A percentile compares a stretch with the other conserved stretches of the same genome.
phyloP scores from a whole-genome alignment of 495 filamentous ascomycete genomes.

The Penicillium bialowiezense region DNA sequence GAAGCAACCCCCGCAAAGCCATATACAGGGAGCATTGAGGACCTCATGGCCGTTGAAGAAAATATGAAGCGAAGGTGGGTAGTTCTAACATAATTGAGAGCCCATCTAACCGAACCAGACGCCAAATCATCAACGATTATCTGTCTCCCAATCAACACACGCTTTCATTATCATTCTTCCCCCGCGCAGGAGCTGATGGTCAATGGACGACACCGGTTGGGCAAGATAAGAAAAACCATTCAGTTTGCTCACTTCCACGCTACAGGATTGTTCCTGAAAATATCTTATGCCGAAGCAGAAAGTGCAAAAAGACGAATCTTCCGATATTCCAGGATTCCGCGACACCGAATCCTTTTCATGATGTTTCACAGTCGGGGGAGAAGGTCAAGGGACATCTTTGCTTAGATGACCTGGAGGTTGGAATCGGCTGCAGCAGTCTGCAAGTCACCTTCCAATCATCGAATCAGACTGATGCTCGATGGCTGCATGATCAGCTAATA shows the following conservation, averaged over 20 bases:
- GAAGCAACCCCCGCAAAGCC: constrained; percentile 11
- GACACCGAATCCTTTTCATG: neutral
- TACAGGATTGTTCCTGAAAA: neutral
- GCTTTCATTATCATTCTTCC: neutral
- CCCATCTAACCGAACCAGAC: neutral
- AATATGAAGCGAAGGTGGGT: constrained; percentile 6
- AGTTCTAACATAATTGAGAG: neutral
- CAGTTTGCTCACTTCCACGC: neutral
- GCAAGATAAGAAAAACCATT: neutral
- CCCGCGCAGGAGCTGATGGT: neutral
- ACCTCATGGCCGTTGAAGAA: neutral
- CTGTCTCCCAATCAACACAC: constrained; percentile 4
- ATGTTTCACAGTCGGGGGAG: neutral
- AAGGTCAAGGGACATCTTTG: constrained; percentile 76
- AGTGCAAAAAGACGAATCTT: neutral
- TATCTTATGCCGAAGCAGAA: neutral
- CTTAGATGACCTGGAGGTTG: constrained; percentile 92
- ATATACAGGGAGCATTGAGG: constrained; percentile 1
- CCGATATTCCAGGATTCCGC: neutral
- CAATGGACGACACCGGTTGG: constrained; percentile 2
- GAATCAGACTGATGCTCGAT: constrained; percentile 80
- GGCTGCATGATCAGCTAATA: constrained; percentile 86
- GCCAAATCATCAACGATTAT: constrained; percentile 4
- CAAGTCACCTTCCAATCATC: constrained; percentile 94
- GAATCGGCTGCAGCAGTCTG: constrained; percentile 88